phyloP scores from a whole-genome alignment of 2,329 filamentous ascomycete genomes.

The Emergomyces pasteurianus region DNA sequence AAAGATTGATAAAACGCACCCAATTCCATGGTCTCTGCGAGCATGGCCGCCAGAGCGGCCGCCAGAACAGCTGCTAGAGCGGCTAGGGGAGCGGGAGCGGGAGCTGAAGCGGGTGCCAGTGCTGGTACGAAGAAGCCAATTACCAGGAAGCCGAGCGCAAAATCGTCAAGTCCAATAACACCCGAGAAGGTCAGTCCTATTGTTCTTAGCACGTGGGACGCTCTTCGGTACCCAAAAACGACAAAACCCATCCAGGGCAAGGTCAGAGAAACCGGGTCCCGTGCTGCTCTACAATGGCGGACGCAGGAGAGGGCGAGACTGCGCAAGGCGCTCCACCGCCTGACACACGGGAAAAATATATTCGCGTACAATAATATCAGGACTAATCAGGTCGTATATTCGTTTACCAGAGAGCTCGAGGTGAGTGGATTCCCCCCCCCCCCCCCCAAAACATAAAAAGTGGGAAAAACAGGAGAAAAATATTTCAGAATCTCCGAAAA shows the following conservation, averaged over 20 bases:
- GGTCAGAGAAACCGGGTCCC: constrained; percentile 26
- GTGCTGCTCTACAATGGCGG: constrained; percentile 30
- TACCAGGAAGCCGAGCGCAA: background rate
- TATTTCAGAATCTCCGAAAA: background rate
- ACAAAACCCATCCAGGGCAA: constrained; percentile 30
- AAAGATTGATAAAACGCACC: background rate
- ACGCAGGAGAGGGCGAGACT: constrained; percentile 28
- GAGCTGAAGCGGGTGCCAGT: background rate
- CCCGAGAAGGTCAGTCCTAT: constrained; percentile 10
- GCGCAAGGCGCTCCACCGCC: constrained; percentile 35
- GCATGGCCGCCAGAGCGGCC: background rate
- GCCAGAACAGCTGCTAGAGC: background rate
- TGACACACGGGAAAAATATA: constrained; percentile 46
- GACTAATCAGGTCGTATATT: constrained; percentile 55
- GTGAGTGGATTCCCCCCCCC: constrained; percentile 31
- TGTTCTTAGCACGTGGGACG: constrained; percentile 4
- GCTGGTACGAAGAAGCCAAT: background rate
- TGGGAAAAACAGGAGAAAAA: background rate
- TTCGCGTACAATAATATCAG: constrained; percentile 50
- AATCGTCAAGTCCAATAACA: background rate
- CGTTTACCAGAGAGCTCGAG: constrained; percentile 43
- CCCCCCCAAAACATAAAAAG: background rate
- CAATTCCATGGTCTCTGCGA: background rate
- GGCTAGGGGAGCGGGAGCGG: background rate
- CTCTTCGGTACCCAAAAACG: constrained; percentile 9